These are phyloP conservation scores for Mucor racemosus DNA, from an alignment of 371 early-diverging fungal species.

Conservation along the genomic window DNA sequence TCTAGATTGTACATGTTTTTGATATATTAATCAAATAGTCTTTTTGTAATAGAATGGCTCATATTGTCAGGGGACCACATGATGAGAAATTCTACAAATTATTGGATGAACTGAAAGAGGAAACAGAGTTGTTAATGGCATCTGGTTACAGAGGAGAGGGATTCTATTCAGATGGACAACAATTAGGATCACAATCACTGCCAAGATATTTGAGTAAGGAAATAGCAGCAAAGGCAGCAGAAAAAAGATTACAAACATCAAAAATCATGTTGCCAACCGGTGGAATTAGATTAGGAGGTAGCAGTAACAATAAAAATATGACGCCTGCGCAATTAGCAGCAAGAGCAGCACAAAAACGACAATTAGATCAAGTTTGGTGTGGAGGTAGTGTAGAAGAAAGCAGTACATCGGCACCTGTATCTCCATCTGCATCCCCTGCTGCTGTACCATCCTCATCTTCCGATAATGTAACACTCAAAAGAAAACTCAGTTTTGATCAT, in stretches of 20 bases:
- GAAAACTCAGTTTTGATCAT: neutral
- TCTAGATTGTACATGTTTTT: neutral
- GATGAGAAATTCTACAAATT: constrained; percentile 65
- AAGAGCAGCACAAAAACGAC: constrained; percentile 59
- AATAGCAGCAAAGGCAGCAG: constrained; percentile 56
- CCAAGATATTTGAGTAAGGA: constrained; percentile 18
- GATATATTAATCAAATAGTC: neutral
- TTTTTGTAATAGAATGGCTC: constrained; percentile 48
- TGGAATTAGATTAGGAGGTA: constrained; percentile 55
- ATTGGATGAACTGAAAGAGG: constrained; percentile 57
- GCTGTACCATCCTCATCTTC: neutral
- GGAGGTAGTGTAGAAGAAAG: constrained; percentile 40
- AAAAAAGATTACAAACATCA: constrained; percentile 42
- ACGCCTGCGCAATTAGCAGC: constrained; percentile 53
- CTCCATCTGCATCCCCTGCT: neutral
- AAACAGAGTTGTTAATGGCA: constrained; percentile 53
- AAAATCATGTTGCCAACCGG: constrained; percentile 56
- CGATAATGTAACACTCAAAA: constrained; percentile 6
- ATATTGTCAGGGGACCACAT: constrained; percentile 69
- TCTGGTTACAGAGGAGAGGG: constrained; percentile 58
- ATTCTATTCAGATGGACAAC: constrained; percentile 49
- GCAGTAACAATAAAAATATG: constrained; percentile 3
- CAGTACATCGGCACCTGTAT: neutral
- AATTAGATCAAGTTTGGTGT: constrained; percentile 61
- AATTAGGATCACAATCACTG: constrained; percentile 37